Evolutionary conservation across 768 basidiomycete genomes (phyloP), one percentile per base, ranked within the genome.

Genomic region (Collybiopsis confluens): DNA sequence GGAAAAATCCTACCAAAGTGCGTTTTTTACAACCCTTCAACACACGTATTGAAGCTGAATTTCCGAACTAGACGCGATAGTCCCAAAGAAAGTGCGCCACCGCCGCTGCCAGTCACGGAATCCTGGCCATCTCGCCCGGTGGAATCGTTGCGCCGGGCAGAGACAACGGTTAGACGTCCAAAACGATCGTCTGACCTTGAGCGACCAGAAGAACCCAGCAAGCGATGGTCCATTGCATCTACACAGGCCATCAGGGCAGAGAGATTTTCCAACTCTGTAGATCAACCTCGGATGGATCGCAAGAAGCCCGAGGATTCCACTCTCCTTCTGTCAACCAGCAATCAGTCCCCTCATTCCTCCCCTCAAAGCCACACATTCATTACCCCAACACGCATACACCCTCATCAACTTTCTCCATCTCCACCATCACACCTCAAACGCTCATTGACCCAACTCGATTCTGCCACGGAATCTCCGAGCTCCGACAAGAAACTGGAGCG

Each of bases 151-250:
- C 47, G 47, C 30, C 47, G 47, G 23, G 47, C 47, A 37, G 47
- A 48, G 33, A 48, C 47, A 21, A 24, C 47, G 30, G 21, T 48
- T 23, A 48, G 36, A 35, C 47, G 47, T 7, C 47, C 47, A 10
- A 48, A 27, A 38, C 47, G 47, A 21, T 48, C 47, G 3, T 37
- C 11, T 21, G 47, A 48, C 3, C 47, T 48, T 13, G 18, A 48
- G n/a, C 21, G 30, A 16, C 47, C 35, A 10, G 23, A 48, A 7
- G 33, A 48, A 8, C 16, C 33, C 18, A n/a, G 20, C 20, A 37
- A 21, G 24, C 47, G 47, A 15, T 48, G 36, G 47, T 48, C 47
- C 7, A 38, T 48, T n/a, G 47, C 47, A 16, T 48, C 47, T 21
- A 48, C 47, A 24, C 30, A 37, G 23, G 47, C 47, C 5, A 48